Percentiles rank a stretch among this genome's conserved stretches.
Evolutionary conservation across 306 rosid species (phyloP).

Genomic region (Inga leiocalycina): DNA sequence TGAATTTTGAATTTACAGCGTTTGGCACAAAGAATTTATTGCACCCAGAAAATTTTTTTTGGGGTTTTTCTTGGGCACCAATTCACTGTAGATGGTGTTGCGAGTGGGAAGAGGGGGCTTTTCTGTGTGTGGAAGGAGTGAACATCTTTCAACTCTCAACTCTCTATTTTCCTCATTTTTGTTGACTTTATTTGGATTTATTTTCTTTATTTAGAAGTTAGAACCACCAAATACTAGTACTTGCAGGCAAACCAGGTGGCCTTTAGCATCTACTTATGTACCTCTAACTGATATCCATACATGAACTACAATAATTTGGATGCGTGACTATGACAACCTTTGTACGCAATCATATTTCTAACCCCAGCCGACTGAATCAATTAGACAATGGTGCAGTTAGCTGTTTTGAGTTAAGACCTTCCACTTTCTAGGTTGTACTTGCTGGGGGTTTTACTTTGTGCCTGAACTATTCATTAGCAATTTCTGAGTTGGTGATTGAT

Average conservation of each 20-base stretch:
- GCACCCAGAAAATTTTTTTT: constrained; percentile 1
- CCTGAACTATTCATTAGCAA: background rate
- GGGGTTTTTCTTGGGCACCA: background rate
- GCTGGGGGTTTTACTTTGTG: background rate
- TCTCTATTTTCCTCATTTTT: background rate
- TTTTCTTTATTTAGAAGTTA: background rate
- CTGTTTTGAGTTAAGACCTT: background rate
- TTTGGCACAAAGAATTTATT: background rate
- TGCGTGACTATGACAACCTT: background rate
- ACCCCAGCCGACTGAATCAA: background rate
- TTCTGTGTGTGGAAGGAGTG: background rate
- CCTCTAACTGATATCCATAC: background rate
- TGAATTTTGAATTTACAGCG: background rate
- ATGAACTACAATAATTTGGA: background rate
- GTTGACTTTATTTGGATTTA: background rate
- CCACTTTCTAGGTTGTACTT: background rate
- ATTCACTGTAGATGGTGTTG: background rate
- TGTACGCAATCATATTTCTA: background rate
- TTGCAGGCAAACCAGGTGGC: background rate
- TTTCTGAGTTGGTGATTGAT: background rate
- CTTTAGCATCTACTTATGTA: background rate
- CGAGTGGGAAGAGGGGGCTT: background rate
- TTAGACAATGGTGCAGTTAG: background rate
- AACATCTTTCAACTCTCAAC: background rate
- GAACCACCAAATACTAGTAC: background rate